Percentiles rank a stretch among this genome's conserved stretches.
Conservation (phyloP, 2,329 filamentous ascomycete genomes). For the Teratosphaeriaceae sp. region DNA sequence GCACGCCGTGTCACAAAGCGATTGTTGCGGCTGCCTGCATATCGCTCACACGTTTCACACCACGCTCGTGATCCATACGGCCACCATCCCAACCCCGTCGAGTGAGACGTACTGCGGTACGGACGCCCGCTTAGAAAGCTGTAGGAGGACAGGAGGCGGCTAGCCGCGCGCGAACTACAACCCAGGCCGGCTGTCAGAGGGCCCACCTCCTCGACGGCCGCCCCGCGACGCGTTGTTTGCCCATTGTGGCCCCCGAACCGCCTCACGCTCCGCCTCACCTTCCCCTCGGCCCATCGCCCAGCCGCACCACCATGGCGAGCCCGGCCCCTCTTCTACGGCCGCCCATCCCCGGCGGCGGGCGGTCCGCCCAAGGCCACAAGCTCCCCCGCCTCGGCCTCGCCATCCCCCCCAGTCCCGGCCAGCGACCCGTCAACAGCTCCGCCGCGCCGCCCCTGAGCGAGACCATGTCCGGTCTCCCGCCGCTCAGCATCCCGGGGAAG, state of each 20-base stretch:
- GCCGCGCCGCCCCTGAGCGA: slow-evolving; percentile 30
- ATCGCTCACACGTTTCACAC: too few relatives aligned
- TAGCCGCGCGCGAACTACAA: too few relatives aligned
- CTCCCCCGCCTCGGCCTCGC: slow-evolving; percentile 77
- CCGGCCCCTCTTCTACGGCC: slow-evolving; percentile 76
- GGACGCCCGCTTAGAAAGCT: too few relatives aligned
- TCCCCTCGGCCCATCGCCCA: slow-evolving; percentile 15
- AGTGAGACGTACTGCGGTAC: too few relatives aligned
- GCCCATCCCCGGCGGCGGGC: slow-evolving; percentile 61
- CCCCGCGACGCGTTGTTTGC: slow-evolving; percentile 16
- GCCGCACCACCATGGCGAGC: slow-evolving; percentile 56
- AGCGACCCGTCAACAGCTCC: slow-evolving; percentile 57
- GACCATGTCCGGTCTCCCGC: slow-evolving; percentile 26
- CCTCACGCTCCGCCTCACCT: slow-evolving; percentile 10
- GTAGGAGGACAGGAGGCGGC: too few relatives aligned
- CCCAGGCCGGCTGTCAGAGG: slow-evolving; percentile 24
- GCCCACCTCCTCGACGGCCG: slow-evolving; percentile 23
- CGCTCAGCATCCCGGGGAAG: slow-evolving; percentile 37
- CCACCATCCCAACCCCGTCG: too few relatives aligned
- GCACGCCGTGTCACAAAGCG: too few relatives aligned
- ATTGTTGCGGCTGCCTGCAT: too few relatives aligned
- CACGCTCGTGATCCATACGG: too few relatives aligned
- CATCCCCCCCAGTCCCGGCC: slow-evolving; percentile 81
- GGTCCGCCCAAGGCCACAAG: slow-evolving; percentile 23
- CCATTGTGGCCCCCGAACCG: slow-evolving; percentile 27